phyloP scores from a whole-genome alignment of 768 basidiomycete species.

The Agaricus subrufescens region DNA sequence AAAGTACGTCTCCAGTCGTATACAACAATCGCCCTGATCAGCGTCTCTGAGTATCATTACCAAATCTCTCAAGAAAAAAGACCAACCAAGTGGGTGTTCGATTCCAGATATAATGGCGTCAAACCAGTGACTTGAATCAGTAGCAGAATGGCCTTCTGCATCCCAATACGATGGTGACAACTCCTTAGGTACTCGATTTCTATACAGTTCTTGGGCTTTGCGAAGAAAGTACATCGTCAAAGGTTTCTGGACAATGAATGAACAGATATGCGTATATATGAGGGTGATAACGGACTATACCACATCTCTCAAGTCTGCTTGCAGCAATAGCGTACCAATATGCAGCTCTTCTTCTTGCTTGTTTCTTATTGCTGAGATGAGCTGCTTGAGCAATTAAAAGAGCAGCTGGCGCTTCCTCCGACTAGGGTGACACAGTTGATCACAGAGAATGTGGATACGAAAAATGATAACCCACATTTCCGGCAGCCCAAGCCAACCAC shows the following conservation, averaged over 20 bases:
- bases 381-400: slow-evolving; percentile 82
- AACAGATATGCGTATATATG: not conserved
- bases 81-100: slow-evolving; percentile 72
- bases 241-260: slow-evolving; percentile 56
- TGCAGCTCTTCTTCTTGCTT: slow-evolving; percentile 58
- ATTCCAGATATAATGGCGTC: slow-evolving; percentile 67
- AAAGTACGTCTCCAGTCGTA: slow-evolving; percentile 78
- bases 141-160: slow-evolving; percentile 46
- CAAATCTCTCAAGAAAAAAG: not conserved
- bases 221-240: slow-evolving; percentile 79
- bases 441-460: not conserved
- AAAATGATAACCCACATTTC: slow-evolving; percentile 50
- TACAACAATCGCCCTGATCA: slow-evolving; percentile 76
- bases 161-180: slow-evolving; percentile 83
- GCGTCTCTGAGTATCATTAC: not conserved
- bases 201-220: slow-evolving; percentile 63
- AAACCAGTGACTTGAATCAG: slow-evolving; percentile 39
- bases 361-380: slow-evolving; percentile 55
- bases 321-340: slow-evolving; percentile 80
- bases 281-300: slow-evolving; percentile 53
- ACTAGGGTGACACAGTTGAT: slow-evolving; percentile 21
- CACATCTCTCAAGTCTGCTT: slow-evolving; percentile 75
- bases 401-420: slow-evolving; percentile 78
- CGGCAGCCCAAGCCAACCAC: slow-evolving; percentile 85
- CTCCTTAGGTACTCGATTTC: slow-evolving; percentile 41